Percentiles rank a stretch among this genome's conserved stretches.
Conservation (phyloP, 805 yeast genomes). For the Barnettozyma wickerhamii region DNA sequence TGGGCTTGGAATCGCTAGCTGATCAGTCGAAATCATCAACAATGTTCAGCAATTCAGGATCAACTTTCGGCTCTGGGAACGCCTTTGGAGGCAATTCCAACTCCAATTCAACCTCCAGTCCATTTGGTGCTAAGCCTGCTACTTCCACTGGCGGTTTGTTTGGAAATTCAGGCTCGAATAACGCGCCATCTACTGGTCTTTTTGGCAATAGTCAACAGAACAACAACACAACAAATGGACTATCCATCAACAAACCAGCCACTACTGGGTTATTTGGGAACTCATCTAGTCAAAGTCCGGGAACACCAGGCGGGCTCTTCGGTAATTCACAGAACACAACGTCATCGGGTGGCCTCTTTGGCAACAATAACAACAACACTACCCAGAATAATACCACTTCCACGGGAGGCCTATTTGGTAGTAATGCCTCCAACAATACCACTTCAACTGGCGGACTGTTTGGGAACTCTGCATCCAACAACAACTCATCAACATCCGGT, state of each 20-base stretch:
- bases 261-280: conserved; percentile 12
- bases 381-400: neutral
- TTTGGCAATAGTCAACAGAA: neutral
- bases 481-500: conserved; percentile 8
- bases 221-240: neutral
- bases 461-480: conserved; percentile 17
- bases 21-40: neutral
- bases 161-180: neutral
- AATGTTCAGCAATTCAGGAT: conserved; percentile 6
- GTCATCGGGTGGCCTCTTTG: conserved; percentile 15
- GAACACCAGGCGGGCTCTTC: conserved; percentile 6
- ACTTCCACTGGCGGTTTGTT: conserved; percentile 1
- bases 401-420: conserved; percentile 1
- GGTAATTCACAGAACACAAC: conserved; percentile 1
- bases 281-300: neutral
- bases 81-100: conserved; percentile 6
- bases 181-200: conserved; percentile 8
- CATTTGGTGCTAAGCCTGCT: conserved; percentile 12
- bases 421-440: neutral
- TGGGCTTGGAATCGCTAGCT: neutral
- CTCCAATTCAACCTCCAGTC: conserved; percentile 8
- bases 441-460: conserved; percentile 16
- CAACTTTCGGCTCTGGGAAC: conserved; percentile 11
- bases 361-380: conserved; percentile 6
- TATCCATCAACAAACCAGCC: neutral